A percentile compares a stretch with the other conserved stretches of the same genome.
These are phyloP conservation scores for Nosema muscidifuracis DNA, from an alignment of 371 early-diverging fungal species.

Conservation along the genomic window DNA sequence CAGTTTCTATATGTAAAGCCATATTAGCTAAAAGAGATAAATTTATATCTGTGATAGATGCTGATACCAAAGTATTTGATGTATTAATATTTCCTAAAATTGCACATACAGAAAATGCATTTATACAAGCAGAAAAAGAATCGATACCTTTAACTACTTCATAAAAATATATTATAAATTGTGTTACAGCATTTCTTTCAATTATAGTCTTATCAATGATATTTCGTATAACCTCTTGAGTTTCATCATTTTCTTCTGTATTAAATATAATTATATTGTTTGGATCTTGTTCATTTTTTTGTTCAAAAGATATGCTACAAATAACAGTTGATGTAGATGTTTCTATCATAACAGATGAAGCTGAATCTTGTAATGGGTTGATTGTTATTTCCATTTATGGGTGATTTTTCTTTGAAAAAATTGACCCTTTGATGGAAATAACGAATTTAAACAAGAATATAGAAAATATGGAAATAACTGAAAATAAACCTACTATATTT, in stretches of 20 bases:
- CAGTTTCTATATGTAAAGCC: too few relatives aligned
- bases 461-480: not conserved
- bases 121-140: slow-evolving; percentile 8
- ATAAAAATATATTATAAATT: slow-evolving; percentile 1
- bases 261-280: slow-evolving; percentile 7
- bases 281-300: slow-evolving; percentile 20
- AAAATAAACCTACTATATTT: slow-evolving; percentile 42
- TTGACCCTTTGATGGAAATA: not conserved
- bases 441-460: not conserved
- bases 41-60: not conserved
- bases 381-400: not conserved
- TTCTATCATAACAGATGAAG: slow-evolving; percentile 3
- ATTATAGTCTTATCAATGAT: not conserved
- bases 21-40: too few relatives aligned
- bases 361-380: not conserved
- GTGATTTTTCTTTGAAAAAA: too few relatives aligned
- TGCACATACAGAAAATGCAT: slow-evolving; percentile 11
- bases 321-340: slow-evolving; percentile 1
- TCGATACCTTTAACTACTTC: not conserved
- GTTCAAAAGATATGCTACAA: slow-evolving; percentile 12
- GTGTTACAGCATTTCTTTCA: not conserved
- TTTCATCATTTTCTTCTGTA: not conserved
- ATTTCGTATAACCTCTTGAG: not conserved
- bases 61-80: not conserved
- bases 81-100: not conserved